phyloP scores from a whole-genome alignment of 2,329 filamentous ascomycete genomes.

The Colletotrichum lupini region DNA sequence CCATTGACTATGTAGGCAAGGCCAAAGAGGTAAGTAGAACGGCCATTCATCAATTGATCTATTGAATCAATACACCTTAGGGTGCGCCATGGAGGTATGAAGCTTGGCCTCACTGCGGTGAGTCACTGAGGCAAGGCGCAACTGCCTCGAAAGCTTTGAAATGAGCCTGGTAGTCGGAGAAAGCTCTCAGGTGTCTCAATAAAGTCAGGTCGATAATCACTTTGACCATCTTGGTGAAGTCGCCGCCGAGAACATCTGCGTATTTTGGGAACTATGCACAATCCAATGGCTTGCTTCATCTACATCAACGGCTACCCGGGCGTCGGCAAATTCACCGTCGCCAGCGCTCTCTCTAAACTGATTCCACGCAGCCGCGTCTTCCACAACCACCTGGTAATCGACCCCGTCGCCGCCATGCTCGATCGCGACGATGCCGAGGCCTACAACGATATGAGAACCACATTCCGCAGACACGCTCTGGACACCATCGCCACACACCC shows the following conservation, averaged over 20 bases:
- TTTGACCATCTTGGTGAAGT: neutral
- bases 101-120: neutral
- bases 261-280: neutral
- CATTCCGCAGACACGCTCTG: slow-evolving; percentile 13
- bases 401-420: slow-evolving; percentile 39
- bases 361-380: slow-evolving; percentile 40
- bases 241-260: neutral
- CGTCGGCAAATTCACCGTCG: slow-evolving; percentile 46
- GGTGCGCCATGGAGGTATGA: neutral
- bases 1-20: too few relatives aligned
- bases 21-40: neutral
- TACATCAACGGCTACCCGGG: slow-evolving; percentile 48
- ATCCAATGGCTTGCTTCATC: slow-evolving; percentile 35
- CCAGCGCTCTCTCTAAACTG: slow-evolving; percentile 41
- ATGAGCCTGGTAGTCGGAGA: neutral
- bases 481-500: slow-evolving; percentile 26
- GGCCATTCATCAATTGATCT: too few relatives aligned
- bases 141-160: neutral
- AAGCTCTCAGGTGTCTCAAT: neutral
- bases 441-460: slow-evolving; percentile 39
- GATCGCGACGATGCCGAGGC: slow-evolving; percentile 35
- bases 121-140: neutral
- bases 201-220: neutral
- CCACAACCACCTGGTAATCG: slow-evolving; percentile 46
- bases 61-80: neutral